phyloP scores from a whole-genome alignment of 179 eudicot species.

The Sideroxylon spinosum region DNA sequence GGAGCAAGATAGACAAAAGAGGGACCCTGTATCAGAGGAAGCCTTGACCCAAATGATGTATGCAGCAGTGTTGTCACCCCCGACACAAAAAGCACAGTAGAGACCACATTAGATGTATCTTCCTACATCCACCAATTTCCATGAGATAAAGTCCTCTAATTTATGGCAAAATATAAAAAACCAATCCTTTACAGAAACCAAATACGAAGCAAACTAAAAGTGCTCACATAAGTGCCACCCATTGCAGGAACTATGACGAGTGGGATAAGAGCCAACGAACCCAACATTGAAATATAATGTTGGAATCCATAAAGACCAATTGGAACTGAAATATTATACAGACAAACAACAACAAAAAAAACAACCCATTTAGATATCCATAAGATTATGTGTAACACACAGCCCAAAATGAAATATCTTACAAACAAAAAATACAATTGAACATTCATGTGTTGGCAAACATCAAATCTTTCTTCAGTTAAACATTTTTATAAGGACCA shows the following conservation, averaged over 20 bases:
- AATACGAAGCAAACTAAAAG: constrained; percentile 16
- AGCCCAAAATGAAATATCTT: not conserved
- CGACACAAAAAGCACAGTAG: constrained; percentile 80
- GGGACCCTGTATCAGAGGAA: constrained; percentile 93
- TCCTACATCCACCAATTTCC: constrained; percentile 66
- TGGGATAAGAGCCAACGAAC: constrained; percentile 82
- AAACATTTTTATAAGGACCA: too few relatives aligned
- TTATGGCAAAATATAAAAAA: not conserved
- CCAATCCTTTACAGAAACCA: not conserved
- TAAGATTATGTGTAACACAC: not conserved
- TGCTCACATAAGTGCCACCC: constrained; percentile 87
- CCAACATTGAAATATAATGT: constrained; percentile 82
- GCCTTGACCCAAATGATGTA: constrained; percentile 72
- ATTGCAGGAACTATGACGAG: constrained; percentile 88
- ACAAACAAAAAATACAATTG: not conserved
- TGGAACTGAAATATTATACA: constrained; percentile 50
- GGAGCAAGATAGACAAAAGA: constrained; percentile 94
- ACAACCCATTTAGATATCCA: not conserved
- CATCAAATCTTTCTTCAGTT: too few relatives aligned
- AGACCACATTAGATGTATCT: constrained; percentile 82
- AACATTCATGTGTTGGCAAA: too few relatives aligned
- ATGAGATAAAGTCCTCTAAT: constrained; percentile 40
- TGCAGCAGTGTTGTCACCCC: constrained; percentile 89
- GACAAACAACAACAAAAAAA: too few relatives aligned
- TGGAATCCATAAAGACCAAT: constrained; percentile 86